Evolutionary conservation across 495 filamentous ascomycete genomes (phyloP).

Genomic region (Neurospora terricola): DNA sequence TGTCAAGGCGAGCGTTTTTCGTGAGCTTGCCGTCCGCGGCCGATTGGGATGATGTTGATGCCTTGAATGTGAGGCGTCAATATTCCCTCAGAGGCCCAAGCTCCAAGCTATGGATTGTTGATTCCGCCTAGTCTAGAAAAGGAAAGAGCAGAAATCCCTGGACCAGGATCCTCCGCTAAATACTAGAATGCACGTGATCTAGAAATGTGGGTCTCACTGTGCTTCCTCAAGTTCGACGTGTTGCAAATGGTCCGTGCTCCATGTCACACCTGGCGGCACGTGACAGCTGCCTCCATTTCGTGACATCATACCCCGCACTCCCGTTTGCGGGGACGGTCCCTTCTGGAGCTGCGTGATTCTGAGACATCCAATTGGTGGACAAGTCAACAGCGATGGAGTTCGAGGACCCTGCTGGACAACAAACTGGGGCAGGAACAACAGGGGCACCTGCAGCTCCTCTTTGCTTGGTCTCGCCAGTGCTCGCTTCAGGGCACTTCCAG

Average conservation of each 20-base stretch:
- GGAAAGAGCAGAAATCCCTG: not conserved
- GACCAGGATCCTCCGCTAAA: not conserved
- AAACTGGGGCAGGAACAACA: not conserved
- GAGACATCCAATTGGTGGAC: not conserved
- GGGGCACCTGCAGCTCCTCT: not conserved
- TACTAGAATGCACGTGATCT: not conserved
- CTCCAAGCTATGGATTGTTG: not conserved
- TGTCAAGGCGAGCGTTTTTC: constrained; percentile 37
- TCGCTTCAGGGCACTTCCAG: not conserved
- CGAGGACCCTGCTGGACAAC: not conserved
- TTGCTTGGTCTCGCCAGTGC: not conserved
- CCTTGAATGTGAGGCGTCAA: constrained; percentile 10
- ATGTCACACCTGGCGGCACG: not conserved
- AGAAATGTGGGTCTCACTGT: too few species aligned
- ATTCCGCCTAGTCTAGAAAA: not conserved
- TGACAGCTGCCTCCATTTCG: not conserved
- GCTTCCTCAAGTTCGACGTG: too few species aligned
- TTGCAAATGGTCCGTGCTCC: not conserved
- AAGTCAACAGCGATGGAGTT: not conserved
- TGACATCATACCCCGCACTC: not conserved
- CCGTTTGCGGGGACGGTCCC: not conserved
- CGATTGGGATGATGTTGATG: not conserved
- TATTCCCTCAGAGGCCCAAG: not conserved
- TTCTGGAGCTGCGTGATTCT: not conserved
- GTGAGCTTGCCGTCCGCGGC: constrained; percentile 7